Conservation (phyloP, 345 rosid genomes). For the Ceriops tagal region DNA sequence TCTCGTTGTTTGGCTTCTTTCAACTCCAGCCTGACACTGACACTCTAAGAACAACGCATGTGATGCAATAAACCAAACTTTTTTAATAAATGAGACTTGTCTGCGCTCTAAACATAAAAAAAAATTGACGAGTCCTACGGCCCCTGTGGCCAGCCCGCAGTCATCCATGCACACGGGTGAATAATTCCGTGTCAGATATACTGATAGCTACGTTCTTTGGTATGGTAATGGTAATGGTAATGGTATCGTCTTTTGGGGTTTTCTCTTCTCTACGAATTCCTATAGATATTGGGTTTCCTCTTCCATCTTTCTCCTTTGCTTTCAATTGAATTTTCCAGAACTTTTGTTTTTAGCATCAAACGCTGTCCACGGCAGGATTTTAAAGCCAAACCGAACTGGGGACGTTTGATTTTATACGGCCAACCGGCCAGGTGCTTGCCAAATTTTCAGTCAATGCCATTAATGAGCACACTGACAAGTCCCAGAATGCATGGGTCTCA, state of each 20-base stretch:
- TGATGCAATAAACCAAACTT: neutral
- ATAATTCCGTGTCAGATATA: neutral
- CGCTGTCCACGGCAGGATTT: neutral
- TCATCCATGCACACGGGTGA: slow-evolving; percentile 15
- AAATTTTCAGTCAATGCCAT: no score
- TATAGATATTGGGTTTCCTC: neutral
- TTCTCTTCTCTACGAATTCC: neutral
- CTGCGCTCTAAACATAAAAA: neutral
- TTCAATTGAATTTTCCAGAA: neutral
- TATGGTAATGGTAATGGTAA: neutral
- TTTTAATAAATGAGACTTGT: neutral
- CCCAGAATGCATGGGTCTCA: no score
- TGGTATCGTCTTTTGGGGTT: neutral
- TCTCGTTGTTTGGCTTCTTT: neutral
- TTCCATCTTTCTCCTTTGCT: neutral
- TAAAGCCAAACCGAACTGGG: neutral
- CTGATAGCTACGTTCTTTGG: slow-evolving; percentile 1
- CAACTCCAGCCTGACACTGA: neutral
- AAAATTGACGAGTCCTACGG: neutral
- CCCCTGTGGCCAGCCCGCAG: neutral
- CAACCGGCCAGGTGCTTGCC: no score
- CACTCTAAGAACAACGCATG: neutral
- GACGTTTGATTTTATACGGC: neutral
- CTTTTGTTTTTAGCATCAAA: neutral
- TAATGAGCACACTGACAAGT: no score